Conservation (phyloP, 306 rosid genomes). For the Corylus avellana region DNA sequence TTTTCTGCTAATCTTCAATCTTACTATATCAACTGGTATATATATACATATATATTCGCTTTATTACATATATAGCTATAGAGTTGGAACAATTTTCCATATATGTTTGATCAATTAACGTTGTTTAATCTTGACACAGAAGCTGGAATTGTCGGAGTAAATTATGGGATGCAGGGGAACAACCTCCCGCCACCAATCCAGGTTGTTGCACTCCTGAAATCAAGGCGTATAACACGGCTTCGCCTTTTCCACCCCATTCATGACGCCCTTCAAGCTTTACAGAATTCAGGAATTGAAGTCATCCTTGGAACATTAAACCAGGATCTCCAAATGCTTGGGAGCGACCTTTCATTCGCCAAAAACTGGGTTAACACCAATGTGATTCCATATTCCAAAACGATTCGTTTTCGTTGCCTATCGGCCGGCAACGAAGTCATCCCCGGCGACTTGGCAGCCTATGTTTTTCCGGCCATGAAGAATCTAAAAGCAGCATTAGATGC, state of each 20-base stretch:
- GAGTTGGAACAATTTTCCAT: too few relatives aligned
- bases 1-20: background rate
- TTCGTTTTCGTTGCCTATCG: conserved; percentile 3
- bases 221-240: background rate
- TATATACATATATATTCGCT: too few relatives aligned
- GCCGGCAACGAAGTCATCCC: conserved; percentile 29
- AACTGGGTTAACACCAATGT: conserved; percentile 13
- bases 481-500: background rate
- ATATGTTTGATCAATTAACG: background rate
- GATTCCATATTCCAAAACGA: background rate
- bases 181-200: conserved; percentile 8
- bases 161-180: conserved; percentile 23
- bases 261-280: conserved; percentile 13
- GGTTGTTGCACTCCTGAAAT: background rate
- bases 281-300: conserved; percentile 7
- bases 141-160: conserved; percentile 20
- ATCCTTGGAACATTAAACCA: conserved; percentile 20
- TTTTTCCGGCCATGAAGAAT: background rate
- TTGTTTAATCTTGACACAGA: background rate
- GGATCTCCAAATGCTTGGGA: conserved; percentile 5
- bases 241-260: conserved; percentile 1
- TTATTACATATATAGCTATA: too few relatives aligned
- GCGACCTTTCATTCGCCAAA: background rate
- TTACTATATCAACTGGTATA: background rate
- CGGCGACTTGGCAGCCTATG: background rate